These are phyloP conservation scores for Stereum hirsutum DNA, from an alignment of 1,284 basidiomycete species.

Conservation along the genomic window DNA sequence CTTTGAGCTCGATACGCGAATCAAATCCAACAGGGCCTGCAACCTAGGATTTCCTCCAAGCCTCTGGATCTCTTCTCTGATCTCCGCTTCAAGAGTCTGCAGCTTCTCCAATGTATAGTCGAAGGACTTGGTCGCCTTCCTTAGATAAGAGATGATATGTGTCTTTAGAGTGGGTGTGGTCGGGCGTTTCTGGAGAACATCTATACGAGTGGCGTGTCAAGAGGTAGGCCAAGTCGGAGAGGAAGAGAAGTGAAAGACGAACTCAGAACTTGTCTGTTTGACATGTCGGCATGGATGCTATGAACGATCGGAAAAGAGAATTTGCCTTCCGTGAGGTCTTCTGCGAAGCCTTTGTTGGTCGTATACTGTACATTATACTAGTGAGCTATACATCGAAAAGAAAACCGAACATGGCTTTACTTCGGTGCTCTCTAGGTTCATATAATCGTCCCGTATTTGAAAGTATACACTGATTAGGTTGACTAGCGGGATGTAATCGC, in stretches of 20 bases:
- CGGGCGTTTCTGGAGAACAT: constrained; percentile 84
- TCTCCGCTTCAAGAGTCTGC: constrained; percentile 43
- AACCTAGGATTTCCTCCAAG: constrained; percentile 50
- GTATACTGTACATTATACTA: constrained; percentile 54
- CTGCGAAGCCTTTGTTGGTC: constrained; percentile 89
- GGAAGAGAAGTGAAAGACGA: constrained; percentile 19
- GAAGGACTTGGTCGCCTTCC: constrained; percentile 63
- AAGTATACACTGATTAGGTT: constrained; percentile 93
- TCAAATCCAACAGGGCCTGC: constrained; percentile 33
- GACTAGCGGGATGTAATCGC: constrained; percentile 86
- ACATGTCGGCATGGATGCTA: constrained; percentile 67
- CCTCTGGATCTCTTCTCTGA: constrained; percentile 40
- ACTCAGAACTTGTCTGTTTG: constrained; percentile 80
- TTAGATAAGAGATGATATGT: constrained; percentile 75
- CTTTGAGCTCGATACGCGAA: constrained; percentile 22
- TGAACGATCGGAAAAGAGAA: constrained; percentile 95
- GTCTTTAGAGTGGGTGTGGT: constrained; percentile 71
- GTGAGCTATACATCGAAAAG: neutral
- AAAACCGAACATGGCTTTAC: constrained; percentile 27
- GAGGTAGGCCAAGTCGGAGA: neutral
- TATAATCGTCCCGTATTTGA: constrained; percentile 96
- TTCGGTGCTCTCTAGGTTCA: constrained; percentile 87
- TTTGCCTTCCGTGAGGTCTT: constrained; percentile 94
- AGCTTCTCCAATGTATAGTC: constrained; percentile 65
- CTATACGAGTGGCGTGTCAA: constrained; percentile 29